phyloP scores from a whole-genome alignment of 2,329 filamentous ascomycete species.

The Neurospora crassa region DNA sequence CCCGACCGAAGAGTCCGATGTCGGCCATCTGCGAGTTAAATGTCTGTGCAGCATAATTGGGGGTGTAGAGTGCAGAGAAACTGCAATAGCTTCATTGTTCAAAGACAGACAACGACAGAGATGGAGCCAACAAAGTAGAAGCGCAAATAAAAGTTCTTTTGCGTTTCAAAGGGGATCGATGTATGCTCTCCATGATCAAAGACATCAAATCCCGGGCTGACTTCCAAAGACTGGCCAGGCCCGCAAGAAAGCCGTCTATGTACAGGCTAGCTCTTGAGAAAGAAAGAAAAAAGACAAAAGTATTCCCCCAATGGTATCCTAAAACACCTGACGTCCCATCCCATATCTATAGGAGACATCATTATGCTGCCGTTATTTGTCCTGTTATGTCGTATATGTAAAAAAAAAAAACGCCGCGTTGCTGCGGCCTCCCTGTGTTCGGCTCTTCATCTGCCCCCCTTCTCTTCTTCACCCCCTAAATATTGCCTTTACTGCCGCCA shows the following conservation, averaged over 20 bases:
- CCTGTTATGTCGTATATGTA: background rate
- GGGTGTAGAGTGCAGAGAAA: background rate
- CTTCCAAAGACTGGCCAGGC: background rate
- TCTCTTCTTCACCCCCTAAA: background rate
- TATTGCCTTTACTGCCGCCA: background rate
- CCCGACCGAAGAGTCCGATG: background rate
- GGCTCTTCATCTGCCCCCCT: background rate
- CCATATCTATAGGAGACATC: conserved; percentile 1
- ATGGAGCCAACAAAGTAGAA: background rate
- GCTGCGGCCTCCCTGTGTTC: background rate
- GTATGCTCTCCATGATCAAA: background rate
- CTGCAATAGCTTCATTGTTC: background rate
- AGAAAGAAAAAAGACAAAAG: background rate
- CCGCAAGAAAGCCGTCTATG: background rate
- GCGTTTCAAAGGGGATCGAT: background rate
- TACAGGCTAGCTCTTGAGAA: background rate
- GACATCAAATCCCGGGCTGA: background rate
- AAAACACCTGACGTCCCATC: background rate
- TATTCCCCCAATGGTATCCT: background rate
- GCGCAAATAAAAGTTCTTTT: background rate
- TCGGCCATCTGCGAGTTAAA: background rate
- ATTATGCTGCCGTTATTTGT: background rate
- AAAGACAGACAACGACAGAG: background rate
- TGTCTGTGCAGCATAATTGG: background rate
- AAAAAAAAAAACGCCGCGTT: background rate